Base-by-base conservation (phyloP, 768 basidiomycete species). In the Daedaleopsis sinensis region DNA sequence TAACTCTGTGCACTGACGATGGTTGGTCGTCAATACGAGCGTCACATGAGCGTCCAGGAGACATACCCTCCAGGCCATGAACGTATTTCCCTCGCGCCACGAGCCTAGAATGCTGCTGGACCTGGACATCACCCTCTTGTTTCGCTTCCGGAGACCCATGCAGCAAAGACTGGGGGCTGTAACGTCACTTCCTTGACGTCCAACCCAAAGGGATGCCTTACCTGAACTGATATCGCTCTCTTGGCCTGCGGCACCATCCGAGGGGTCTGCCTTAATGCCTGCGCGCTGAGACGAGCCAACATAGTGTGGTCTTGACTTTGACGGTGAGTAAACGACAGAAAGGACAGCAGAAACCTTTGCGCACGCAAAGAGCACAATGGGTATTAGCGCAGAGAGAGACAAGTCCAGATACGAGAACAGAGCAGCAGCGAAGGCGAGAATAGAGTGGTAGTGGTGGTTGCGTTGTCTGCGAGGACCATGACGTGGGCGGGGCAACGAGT, bases 81-180 rank as follows among this genome's bases (percentile, higher is more conserved):
- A 96, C 83, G 72, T 95, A 96, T 81, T 98, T 98, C 49, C 95
- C 94, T 60, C 96, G 80, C 37, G 93, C 96, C 43, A 99, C 90
- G 9, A 96, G 76, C 67, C 87, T 83, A 2, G 93, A 95, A 73
- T 98, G 95, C 70, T 96, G 92, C 58, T 85, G 84, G 48, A 83
- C 77, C 59, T 90, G 88, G 39, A 85, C 76, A 52, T 92, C 91
- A 43, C 94, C 91, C 47, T 88, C 92, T 69, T 83, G 81, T 76
- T 92, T 90, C 48, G 96, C 96, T 70, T 94, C 88, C 49, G 88
- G 87, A 35, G 93, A 95, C n/a, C 97, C 97, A 74, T 98, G 95
- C 59, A 99, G 78, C 57, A 99, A 73, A 19, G 90, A 85, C 94
- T 95, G 75, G 55, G 68, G 62, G 62, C 56, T 59, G 53, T 44